Percentiles rank a stretch among this genome's conserved stretches.
phyloP scores from a whole-genome alignment of 2,329 filamentous ascomycete species.

The Aspergillus candidus region DNA sequence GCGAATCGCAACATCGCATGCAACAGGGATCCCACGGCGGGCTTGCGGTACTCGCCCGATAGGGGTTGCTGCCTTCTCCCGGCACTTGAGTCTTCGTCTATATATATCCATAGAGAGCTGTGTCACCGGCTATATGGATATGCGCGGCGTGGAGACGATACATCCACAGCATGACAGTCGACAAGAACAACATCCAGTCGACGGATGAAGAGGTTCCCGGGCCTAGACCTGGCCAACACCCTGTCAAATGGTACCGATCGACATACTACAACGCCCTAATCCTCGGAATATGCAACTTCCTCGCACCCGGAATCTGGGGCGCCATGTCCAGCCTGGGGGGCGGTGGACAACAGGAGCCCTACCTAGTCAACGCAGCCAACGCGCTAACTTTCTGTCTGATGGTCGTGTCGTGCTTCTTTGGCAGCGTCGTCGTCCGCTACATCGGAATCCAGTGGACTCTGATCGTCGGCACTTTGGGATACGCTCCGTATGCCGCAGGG shows the following conservation, averaged over 20 bases:
- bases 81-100: too few species aligned
- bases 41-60: not conserved
- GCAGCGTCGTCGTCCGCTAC: slow-evolving; percentile 57
- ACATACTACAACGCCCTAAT: slow-evolving; percentile 68
- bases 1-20: slow-evolving; percentile 20
- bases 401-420: slow-evolving; percentile 64
- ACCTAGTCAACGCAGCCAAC: slow-evolving; percentile 65
- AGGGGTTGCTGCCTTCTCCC: too few species aligned
- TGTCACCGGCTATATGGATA: too few species aligned
- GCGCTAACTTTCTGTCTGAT: slow-evolving; percentile 66
- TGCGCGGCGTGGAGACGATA: too few species aligned
- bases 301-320: slow-evolving; percentile 65
- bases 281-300: slow-evolving; percentile 64
- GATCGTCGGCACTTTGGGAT: slow-evolving; percentile 66
- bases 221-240: not conserved
- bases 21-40: not conserved
- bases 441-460: slow-evolving; percentile 66
- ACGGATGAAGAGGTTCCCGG: slow-evolving; percentile 16
- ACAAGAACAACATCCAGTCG: slow-evolving; percentile 12
- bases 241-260: slow-evolving; percentile 63
- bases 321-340: slow-evolving; percentile 69
- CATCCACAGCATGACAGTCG: slow-evolving; percentile 8
- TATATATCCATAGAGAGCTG: too few species aligned
- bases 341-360: slow-evolving; percentile 59
- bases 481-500: slow-evolving; percentile 64